These are phyloP conservation scores for Stachybotrys elegans DNA, from an alignment of 2,329 filamentous ascomycete genomes.

Conservation along the genomic window DNA sequence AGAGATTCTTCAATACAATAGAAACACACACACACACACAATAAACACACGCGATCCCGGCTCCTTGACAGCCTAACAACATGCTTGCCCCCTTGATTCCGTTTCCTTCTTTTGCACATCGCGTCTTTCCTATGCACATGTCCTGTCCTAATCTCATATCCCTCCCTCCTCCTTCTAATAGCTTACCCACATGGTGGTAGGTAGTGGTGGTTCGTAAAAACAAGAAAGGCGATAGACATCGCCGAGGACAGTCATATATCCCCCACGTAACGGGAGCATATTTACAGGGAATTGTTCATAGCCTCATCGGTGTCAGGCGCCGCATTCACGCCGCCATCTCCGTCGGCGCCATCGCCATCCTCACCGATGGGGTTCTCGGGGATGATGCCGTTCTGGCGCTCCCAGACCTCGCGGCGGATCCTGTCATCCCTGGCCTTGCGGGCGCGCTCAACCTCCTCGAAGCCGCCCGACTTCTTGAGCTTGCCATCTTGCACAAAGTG, in stretches of 20 bases:
- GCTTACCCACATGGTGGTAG: too few species aligned
- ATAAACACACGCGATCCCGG: slow-evolving; percentile 10
- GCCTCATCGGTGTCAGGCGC: slow-evolving; percentile 10
- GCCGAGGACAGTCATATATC: too few species aligned
- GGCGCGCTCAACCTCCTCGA: slow-evolving; percentile 87
- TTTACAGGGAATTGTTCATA: slow-evolving; percentile 8
- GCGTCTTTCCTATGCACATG: too few species aligned
- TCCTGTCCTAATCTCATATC: too few species aligned
- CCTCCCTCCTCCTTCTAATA: too few species aligned
- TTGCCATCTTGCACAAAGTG: slow-evolving; percentile 85
- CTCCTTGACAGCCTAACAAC: background rate
- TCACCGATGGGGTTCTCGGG: slow-evolving; percentile 38
- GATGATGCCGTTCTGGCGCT: slow-evolving; percentile 55
- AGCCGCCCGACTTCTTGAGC: slow-evolving; percentile 91
- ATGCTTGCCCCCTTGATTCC: background rate
- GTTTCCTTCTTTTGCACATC: too few species aligned
- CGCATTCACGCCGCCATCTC: slow-evolving; percentile 15
- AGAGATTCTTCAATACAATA: slow-evolving; percentile 10
- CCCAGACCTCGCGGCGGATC: slow-evolving; percentile 75
- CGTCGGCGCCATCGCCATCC: slow-evolving; percentile 19
- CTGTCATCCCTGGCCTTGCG: slow-evolving; percentile 82
- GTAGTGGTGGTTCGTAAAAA: too few species aligned
- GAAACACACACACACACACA: slow-evolving; percentile 9
- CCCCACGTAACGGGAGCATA: too few species aligned
- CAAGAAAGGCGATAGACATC: too few species aligned